Conservation (phyloP, 2,329 filamentous ascomycete species). For the Calonectria multiphialidica region DNA sequence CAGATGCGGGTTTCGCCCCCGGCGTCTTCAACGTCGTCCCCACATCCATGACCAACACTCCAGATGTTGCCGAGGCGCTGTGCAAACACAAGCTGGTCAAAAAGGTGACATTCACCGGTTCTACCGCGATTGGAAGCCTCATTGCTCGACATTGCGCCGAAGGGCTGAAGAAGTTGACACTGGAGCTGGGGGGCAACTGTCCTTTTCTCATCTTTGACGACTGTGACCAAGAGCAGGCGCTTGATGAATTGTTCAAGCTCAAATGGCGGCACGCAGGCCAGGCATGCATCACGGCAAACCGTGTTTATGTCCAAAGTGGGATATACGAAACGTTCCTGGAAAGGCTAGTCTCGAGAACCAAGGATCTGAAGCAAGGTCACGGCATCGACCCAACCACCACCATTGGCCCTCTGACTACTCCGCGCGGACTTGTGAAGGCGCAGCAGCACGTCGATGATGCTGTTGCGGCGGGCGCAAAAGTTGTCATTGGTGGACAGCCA, state of each 20-base stretch:
- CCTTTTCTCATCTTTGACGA: conserved; percentile 76
- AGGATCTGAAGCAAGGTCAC: conserved; percentile 14
- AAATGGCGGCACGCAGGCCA: conserved; percentile 80
- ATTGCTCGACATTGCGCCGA: conserved; percentile 71
- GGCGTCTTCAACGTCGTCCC: conserved; percentile 72
- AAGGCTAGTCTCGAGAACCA: not conserved
- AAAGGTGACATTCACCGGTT: conserved; percentile 84
- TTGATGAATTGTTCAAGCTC: conserved; percentile 58
- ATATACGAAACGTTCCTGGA: conserved; percentile 62
- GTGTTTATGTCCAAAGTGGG: conserved; percentile 68
- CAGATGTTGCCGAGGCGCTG: conserved; percentile 57
- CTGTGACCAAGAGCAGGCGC: conserved; percentile 74
- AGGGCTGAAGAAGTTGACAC: conserved; percentile 74
- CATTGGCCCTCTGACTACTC: conserved; percentile 30
- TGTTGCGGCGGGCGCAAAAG: conserved; percentile 8
- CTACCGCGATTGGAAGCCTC: conserved; percentile 76
- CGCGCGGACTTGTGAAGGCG: conserved; percentile 17
- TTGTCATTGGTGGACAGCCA: conserved; percentile 16
- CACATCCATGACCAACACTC: conserved; percentile 59
- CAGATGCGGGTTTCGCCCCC: conserved; percentile 79
- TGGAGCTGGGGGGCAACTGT: conserved; percentile 80
- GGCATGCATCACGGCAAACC: conserved; percentile 75
- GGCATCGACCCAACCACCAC: conserved; percentile 24
- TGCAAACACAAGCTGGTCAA: conserved; percentile 59
- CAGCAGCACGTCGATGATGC: conserved; percentile 29